Base-by-base conservation (phyloP, 1,284 basidiomycete species). In the Coriolopsis trogii region DNA sequence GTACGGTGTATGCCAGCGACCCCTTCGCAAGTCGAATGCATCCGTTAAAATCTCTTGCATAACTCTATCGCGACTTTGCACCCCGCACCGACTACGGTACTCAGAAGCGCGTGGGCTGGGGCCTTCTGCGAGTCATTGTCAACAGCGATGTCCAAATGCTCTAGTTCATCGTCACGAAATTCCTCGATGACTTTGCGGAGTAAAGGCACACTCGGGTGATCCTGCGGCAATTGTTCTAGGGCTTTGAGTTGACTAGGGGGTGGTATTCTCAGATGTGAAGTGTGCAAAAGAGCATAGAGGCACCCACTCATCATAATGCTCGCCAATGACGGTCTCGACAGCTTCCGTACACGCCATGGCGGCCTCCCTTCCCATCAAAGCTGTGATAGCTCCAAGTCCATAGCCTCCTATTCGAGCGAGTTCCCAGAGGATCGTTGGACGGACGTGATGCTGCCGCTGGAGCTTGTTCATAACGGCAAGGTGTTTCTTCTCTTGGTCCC, bases 331-430 rank as follows among this genome's bases (percentile, higher is more conserved):
- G 0, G 94, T 98, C 71, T 98, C 95, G 4, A 98, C 95, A 0
- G 95, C 95, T 70, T 98, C 95, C 0, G 95, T 98, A 63, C 95
- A 98, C 2, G 95, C 95, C 95, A 98, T 98, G 1, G 95, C 95
- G 6, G 94, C 93, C 60, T 98, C 87, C 63, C 87, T 90, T 15
- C 95, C 91, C 81, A 98, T 80, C 16, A 96, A 69, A 1, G 93
- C 95, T 0, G 95, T 97, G 0, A 77, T 79, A 2, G 87, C 87
- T 5, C 95, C 95, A 4, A 98, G 73, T 1, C 89, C 86, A 66
- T 90, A 93, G 1, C 95, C 95, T 42, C 89, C 89, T 2, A 82
- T 80, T 62, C 93, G 91, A 65, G 95, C 96, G 1, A 94, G 75
- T 15, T 93, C 91, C 50, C 86, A 85, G 25, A 98, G 77, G 1